Percentiles rank a stretch among this genome's conserved stretches.
Evolutionary conservation across 805 yeast genomes (phyloP).

Genomic region (Diddensiella transvaalensis): DNA sequence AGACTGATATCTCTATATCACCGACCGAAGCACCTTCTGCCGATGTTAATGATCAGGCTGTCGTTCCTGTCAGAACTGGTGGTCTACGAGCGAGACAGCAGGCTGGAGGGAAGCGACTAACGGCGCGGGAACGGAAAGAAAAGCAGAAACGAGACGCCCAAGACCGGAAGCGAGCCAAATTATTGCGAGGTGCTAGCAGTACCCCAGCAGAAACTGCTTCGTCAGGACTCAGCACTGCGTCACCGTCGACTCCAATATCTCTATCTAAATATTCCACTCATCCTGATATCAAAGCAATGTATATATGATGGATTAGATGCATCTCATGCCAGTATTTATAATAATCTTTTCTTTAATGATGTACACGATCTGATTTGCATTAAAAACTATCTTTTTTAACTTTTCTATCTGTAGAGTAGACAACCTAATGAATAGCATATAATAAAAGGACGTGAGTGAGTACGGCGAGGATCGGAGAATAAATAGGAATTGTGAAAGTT

Average conservation of each 20-base stretch:
- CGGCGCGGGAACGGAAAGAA: conserved; percentile 25
- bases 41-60: not conserved
- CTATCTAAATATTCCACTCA: conserved; percentile 4
- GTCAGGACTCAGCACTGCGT: not conserved
- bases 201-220: not conserved
- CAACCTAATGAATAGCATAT: not conserved
- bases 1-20: not conserved
- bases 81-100: not conserved
- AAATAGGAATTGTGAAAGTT: not conserved
- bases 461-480: not conserved
- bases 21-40: conserved; percentile 1
- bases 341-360: too few relatives aligned
- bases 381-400: not conserved
- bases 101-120: conserved; percentile 12
- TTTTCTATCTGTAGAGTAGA: not conserved
- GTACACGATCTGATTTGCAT: not conserved
- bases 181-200: not conserved
- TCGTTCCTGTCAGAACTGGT: not conserved
- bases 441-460: not conserved
- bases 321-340: too few relatives aligned
- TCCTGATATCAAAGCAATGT: conserved; percentile 16
- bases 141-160: conserved; percentile 23
- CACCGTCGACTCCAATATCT: conserved; percentile 2
- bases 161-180: conserved; percentile 20
- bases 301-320: conserved; percentile 9